These are phyloP conservation scores for Cornus suecica DNA, from an alignment of 148 eudicot species.

Conservation along the genomic window DNA sequence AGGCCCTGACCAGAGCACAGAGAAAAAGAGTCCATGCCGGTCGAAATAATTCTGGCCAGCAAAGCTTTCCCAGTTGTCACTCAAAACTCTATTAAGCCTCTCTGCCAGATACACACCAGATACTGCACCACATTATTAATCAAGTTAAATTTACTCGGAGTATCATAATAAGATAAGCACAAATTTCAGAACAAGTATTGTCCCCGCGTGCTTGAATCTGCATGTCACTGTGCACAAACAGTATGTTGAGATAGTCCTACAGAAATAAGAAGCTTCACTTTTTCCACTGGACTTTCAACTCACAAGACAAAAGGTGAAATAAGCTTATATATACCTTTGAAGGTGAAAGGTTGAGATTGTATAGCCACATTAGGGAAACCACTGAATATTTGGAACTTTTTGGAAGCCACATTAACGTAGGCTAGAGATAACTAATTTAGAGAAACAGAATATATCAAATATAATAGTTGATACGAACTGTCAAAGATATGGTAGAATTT, in stretches of 20 bases:
- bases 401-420: not conserved
- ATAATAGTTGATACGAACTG: not conserved
- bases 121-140: conserved; percentile 47
- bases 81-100: conserved; percentile 57
- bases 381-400: not conserved
- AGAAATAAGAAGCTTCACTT: not conserved
- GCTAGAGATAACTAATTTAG: not conserved
- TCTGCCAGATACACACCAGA: conserved; percentile 88
- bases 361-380: not conserved
- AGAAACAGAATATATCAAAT: not conserved
- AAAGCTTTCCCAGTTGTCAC: conserved; percentile 76
- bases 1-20: conserved; percentile 93
- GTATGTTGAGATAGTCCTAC: not conserved
- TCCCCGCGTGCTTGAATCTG: not conserved
- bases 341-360: not conserved
- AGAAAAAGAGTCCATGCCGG: conserved; percentile 69
- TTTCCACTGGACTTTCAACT: not conserved
- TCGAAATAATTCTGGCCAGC: conserved; percentile 94
- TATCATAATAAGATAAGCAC: not conserved
- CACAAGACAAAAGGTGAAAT: not conserved
- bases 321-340: not conserved
- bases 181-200: not conserved
- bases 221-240: not conserved
- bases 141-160: not conserved
- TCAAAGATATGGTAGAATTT: not conserved